Percentiles rank a stretch among this genome's conserved stretches.
phyloP scores from a whole-genome alignment of 2,329 filamentous ascomycete species.

The Penicillium janthinellum region DNA sequence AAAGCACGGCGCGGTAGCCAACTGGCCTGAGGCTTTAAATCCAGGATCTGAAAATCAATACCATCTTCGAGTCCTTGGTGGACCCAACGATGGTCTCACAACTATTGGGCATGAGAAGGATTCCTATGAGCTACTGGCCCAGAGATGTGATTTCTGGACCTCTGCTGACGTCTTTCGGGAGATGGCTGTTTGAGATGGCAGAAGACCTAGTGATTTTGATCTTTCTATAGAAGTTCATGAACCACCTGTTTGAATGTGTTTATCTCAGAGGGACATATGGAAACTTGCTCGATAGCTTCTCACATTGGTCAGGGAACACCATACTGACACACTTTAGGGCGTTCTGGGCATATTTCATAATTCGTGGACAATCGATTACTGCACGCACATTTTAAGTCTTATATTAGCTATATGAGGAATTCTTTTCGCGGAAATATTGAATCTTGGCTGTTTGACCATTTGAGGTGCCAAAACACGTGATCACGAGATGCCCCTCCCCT shows the following conservation, averaged over 20 bases:
- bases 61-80: slow-evolving; percentile 9
- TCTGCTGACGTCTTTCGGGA: slow-evolving; percentile 7
- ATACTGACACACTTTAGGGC: too few species aligned
- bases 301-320: too few species aligned
- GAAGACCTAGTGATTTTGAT: neutral
- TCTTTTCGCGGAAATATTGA: neutral
- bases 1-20: neutral
- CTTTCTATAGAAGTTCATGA: too few species aligned
- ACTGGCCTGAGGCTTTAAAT: slow-evolving; percentile 1
- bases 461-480: neutral
- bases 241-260: too few species aligned
- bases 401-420: neutral
- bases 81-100: slow-evolving; percentile 1
- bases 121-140: slow-evolving; percentile 6
- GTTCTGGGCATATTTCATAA: neutral
- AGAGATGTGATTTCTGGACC: slow-evolving; percentile 15
- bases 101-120: neutral
- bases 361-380: neutral
- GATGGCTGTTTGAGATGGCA: slow-evolving; percentile 5
- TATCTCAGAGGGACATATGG: too few species aligned
- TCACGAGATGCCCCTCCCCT: neutral
- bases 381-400: neutral
- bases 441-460: too few species aligned
- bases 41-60: neutral
- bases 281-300: too few species aligned